Evolutionary conservation across 2,329 filamentous ascomycete species (phyloP).

Genomic region (Bipolaris victoriae): DNA sequence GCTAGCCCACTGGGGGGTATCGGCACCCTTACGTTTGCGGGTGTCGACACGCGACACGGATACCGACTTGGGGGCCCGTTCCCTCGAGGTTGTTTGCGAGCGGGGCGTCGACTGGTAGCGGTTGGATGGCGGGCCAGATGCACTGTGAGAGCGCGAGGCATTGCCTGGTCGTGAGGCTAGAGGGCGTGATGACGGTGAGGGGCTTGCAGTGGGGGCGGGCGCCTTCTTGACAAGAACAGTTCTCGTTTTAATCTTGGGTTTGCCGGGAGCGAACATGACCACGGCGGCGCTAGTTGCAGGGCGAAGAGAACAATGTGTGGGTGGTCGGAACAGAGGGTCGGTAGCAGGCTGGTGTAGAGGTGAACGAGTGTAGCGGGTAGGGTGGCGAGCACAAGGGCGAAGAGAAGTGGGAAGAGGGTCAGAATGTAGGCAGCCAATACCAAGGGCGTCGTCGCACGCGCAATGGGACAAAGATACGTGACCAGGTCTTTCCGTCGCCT

Average conservation of each 20-base stretch:
- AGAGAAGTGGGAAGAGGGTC: slow-evolving; percentile 20
- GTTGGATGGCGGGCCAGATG: slow-evolving; percentile 30
- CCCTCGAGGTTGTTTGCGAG: slow-evolving; percentile 23
- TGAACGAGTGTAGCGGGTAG: slow-evolving; percentile 25
- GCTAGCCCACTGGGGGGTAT: slow-evolving; percentile 44
- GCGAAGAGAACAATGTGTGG: slow-evolving; percentile 10
- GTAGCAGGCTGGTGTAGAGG: slow-evolving; percentile 14
- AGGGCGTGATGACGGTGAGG: slow-evolving; percentile 19
- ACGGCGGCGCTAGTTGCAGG: slow-evolving; percentile 16
- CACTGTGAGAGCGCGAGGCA: slow-evolving; percentile 20
- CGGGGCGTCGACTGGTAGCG: slow-evolving; percentile 36
- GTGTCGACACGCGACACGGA: slow-evolving; percentile 36
- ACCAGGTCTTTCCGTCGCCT: slow-evolving; percentile 19
- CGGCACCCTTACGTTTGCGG: slow-evolving; percentile 43
- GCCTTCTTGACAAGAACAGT: slow-evolving; percentile 42
- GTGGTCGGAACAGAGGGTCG: slow-evolving; percentile 1
- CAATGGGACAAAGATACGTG: slow-evolving; percentile 21
- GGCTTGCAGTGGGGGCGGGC: slow-evolving; percentile 20
- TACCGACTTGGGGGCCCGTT: slow-evolving; percentile 32
- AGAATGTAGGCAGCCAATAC: slow-evolving; percentile 27
- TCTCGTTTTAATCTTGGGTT: slow-evolving; percentile 43
- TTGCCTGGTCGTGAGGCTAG: slow-evolving; percentile 14
- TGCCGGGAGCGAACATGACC: slow-evolving; percentile 38
- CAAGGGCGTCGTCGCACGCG: slow-evolving; percentile 18
- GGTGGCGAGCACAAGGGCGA: slow-evolving; percentile 11